A percentile compares a stretch with the other conserved stretches of the same genome.
Evolutionary conservation across 2,329 filamentous ascomycete genomes (phyloP).

Genomic region (Penicillium sp.): DNA sequence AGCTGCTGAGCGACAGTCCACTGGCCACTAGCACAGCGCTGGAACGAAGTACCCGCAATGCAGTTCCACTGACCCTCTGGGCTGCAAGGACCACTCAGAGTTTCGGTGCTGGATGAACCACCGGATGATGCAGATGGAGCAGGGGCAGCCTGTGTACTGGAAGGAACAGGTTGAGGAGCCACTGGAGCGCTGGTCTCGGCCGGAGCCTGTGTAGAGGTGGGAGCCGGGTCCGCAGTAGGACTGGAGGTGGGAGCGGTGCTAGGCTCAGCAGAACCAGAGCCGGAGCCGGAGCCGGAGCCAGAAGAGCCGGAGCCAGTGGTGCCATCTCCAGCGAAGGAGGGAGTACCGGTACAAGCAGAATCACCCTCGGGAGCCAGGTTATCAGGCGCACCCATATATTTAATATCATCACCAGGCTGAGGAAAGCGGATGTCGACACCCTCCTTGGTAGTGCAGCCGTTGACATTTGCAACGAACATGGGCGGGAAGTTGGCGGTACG

Average conservation of each 20-base stretch:
- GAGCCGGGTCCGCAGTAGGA: constrained; percentile 7
- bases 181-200: constrained; percentile 6
- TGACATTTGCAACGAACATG: constrained; percentile 77
- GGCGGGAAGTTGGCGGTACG: constrained; percentile 67
- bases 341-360: constrained; percentile 34
- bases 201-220: constrained; percentile 10
- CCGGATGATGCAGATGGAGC: constrained; percentile 10
- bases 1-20: constrained; percentile 58
- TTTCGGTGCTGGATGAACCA: constrained; percentile 34
- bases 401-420: constrained; percentile 64
- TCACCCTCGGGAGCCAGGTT: constrained; percentile 38
- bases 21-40: constrained; percentile 64
- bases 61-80: constrained; percentile 65
- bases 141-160: constrained; percentile 10
- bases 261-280: constrained; percentile 28
- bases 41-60: constrained; percentile 60
- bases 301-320: constrained; percentile 32
- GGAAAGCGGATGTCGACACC: constrained; percentile 68
- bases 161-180: constrained; percentile 3
- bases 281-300: constrained; percentile 28
- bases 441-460: constrained; percentile 61
- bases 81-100: constrained; percentile 52
- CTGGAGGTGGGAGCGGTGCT: constrained; percentile 9
- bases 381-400: constrained; percentile 50
- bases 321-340: constrained; percentile 39